phyloP scores from a whole-genome alignment of 176 grass and related monocot genomes.

The Triticum turgidum region DNA sequence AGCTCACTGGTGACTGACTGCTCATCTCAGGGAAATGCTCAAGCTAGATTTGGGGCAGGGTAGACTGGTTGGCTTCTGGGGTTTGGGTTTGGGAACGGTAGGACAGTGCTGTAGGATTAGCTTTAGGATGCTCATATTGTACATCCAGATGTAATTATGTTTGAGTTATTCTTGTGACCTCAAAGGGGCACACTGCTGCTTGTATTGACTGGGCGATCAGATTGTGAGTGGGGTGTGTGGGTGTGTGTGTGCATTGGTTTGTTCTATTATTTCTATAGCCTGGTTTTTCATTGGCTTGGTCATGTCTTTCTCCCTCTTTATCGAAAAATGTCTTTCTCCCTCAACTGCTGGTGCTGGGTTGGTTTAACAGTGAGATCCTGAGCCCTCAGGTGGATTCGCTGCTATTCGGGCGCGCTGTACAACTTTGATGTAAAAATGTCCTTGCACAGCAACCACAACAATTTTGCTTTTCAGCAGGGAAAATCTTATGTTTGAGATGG shows the following conservation, averaged over 20 bases:
- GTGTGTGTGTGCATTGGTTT: background rate
- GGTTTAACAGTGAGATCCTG: background rate
- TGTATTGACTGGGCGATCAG: background rate
- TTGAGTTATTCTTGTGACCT: constrained; percentile 22
- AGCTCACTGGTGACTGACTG: too few relatives aligned
- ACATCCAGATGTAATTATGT: constrained; percentile 30
- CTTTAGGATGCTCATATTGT: constrained; percentile 30
- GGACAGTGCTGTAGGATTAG: background rate
- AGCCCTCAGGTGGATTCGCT: background rate
- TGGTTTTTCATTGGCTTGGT: background rate
- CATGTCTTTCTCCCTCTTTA: too few relatives aligned
- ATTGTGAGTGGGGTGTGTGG: background rate
- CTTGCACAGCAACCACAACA: too few relatives aligned
- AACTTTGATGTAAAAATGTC: background rate
- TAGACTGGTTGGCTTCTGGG: too few relatives aligned
- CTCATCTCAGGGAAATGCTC: constrained; percentile 4
- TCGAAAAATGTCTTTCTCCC: too few relatives aligned
- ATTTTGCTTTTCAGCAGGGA: too few relatives aligned
- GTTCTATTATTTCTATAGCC: background rate
- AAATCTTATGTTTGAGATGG: too few relatives aligned
- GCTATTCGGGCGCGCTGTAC: background rate
- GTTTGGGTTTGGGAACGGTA: too few relatives aligned
- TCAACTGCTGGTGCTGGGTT: background rate
- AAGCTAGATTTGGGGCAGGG: background rate
- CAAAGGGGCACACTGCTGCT: background rate